These are phyloP conservation scores for Sideroxylon spinosum DNA, from an alignment of 179 eudicot species.

Conservation along the genomic window DNA sequence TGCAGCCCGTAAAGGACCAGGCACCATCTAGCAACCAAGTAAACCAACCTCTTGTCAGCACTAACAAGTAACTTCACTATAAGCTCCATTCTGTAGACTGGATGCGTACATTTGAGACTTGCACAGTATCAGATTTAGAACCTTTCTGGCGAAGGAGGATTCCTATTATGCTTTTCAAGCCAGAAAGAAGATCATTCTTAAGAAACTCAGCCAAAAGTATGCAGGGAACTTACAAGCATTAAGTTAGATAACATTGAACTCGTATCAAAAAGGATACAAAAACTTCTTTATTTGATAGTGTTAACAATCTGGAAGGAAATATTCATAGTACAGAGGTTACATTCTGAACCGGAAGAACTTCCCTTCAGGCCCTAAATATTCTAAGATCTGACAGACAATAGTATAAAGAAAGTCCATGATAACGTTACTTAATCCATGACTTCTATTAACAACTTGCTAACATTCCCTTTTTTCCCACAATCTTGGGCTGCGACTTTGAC, in stretches of 20 bases:
- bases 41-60: background rate
- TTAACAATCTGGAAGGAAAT: background rate
- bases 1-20: background rate
- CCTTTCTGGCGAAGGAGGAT: background rate
- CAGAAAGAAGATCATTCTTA: background rate
- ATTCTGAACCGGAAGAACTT: constrained; percentile 7
- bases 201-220: background rate
- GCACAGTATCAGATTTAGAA: background rate
- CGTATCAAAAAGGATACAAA: background rate
- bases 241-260: background rate
- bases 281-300: background rate
- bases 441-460: background rate
- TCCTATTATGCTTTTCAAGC: background rate
- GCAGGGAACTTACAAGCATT: background rate
- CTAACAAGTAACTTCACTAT: background rate
- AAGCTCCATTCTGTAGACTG: background rate
- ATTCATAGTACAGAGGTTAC: background rate
- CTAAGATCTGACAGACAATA: background rate
- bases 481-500: background rate
- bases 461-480: background rate
- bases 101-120: background rate
- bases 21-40: background rate
- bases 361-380: background rate
- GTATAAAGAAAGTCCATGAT: background rate
- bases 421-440: too few species aligned